These are phyloP conservation scores for Solanum acaule DNA, from an alignment of 257 asterid genomes.

Conservation along the genomic window DNA sequence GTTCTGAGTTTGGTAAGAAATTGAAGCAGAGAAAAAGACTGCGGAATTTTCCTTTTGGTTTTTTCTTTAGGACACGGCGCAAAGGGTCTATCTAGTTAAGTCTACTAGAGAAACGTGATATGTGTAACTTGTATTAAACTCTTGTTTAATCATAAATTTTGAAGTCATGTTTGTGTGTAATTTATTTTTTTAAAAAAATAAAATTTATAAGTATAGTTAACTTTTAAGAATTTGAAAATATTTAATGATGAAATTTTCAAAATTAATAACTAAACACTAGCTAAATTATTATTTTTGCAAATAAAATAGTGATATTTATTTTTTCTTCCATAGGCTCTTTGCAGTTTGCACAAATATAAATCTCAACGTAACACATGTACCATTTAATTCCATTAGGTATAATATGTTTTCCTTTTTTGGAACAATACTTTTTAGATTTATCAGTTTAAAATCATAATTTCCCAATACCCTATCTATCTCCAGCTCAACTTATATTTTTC, in stretches of 20 bases:
- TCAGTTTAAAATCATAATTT: not conserved
- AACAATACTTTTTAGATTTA: not conserved
- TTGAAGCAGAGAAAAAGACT: not conserved
- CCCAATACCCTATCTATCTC: not conserved
- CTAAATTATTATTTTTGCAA: too few relatives aligned
- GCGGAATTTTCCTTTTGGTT: not conserved
- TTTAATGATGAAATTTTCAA: too few relatives aligned
- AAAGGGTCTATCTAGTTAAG: not conserved
- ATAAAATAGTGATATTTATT: not conserved
- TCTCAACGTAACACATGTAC: not conserved
- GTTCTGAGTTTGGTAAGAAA: not conserved
- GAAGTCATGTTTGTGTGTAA: accelerated
- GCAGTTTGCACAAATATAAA: not conserved
- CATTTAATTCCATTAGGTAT: accelerated
- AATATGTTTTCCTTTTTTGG: not conserved
- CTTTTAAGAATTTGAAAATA: too few relatives aligned
- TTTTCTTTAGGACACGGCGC: not conserved
- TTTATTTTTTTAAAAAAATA: too few relatives aligned
- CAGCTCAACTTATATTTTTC: not conserved
- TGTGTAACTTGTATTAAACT: not conserved
- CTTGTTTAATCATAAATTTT: accelerated
- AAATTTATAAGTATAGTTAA: too few relatives aligned
- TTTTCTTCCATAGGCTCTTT: not conserved
- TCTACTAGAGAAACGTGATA: not conserved
- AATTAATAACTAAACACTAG: too few relatives aligned